phyloP scores from a whole-genome alignment of 495 filamentous ascomycete species.

The Acidomyces sp. region DNA sequence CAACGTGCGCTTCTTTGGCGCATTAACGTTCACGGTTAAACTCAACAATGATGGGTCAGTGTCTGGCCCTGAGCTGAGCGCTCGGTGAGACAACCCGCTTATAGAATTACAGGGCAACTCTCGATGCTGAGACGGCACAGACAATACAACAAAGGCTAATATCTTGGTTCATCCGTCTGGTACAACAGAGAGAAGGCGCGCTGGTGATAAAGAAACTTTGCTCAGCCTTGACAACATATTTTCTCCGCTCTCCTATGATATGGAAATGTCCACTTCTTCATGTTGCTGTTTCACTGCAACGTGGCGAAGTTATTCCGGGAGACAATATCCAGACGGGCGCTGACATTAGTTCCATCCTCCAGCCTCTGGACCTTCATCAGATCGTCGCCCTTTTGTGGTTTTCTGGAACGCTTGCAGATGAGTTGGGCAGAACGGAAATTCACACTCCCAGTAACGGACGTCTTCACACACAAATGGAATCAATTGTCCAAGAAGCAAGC shows the following conservation, averaged over 20 bases:
- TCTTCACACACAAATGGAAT: slow-evolving; percentile 13
- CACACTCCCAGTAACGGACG: slow-evolving; percentile 22
- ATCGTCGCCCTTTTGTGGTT: slow-evolving; percentile 58
- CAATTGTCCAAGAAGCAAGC: slow-evolving; percentile 11
- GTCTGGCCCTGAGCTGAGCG: slow-evolving; percentile 13
- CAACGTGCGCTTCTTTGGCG: slow-evolving; percentile 83
- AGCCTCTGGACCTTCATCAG: slow-evolving; percentile 40
- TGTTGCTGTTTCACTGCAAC: slow-evolving; percentile 48
- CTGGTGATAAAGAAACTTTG: slow-evolving; percentile 75
- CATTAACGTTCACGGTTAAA: slow-evolving; percentile 84
- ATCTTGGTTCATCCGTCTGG: slow-evolving; percentile 29
- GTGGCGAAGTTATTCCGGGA: slow-evolving; percentile 35
- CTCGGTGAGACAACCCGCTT: slow-evolving; percentile 14
- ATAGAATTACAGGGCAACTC: slow-evolving; percentile 4
- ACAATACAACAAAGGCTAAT: slow-evolving; percentile 8
- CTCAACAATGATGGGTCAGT: slow-evolving; percentile 58
- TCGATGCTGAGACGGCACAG: slow-evolving; percentile 13
- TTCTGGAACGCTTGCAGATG: slow-evolving; percentile 57
- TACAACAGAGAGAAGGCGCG: slow-evolving; percentile 43
- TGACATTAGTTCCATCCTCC: slow-evolving; percentile 29
- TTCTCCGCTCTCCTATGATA: slow-evolving; percentile 51
- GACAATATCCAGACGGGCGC: slow-evolving; percentile 27
- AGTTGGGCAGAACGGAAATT: slow-evolving; percentile 52
- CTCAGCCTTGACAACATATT: slow-evolving; percentile 66
- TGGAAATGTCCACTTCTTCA: slow-evolving; percentile 61